Conservation (phyloP, 2,329 filamentous ascomycete genomes). For the Nemania sp. region DNA sequence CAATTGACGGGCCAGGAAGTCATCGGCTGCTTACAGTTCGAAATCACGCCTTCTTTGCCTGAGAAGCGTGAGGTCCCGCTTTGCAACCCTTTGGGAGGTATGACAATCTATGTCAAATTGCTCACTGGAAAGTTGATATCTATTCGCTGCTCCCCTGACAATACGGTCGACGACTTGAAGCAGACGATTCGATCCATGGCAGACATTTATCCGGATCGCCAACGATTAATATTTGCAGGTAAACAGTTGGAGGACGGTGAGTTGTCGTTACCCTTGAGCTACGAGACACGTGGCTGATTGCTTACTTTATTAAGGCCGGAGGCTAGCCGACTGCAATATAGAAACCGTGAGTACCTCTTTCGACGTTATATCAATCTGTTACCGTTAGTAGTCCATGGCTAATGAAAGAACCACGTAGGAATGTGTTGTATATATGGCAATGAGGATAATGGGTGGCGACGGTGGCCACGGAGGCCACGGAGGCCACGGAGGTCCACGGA, state of each 20-base stretch:
- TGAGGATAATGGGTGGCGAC: too few species aligned
- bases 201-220: neutral
- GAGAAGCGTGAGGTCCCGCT: neutral
- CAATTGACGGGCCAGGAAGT: constrained; percentile 59
- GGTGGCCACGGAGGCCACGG: too few species aligned
- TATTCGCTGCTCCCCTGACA: neutral
- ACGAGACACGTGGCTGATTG: neutral
- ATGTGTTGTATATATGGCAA: neutral
- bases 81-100: neutral
- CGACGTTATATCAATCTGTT: too few species aligned
- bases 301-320: neutral
- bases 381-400: too few species aligned
- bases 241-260: constrained; percentile 1
- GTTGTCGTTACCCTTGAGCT: neutral
- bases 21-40: constrained; percentile 58
- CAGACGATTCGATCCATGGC: neutral
- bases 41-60: constrained; percentile 53
- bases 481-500: too few species aligned
- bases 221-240: neutral
- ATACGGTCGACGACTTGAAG: neutral
- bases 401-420: neutral
- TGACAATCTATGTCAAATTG: neutral
- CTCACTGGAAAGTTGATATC: neutral
- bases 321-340: neutral
- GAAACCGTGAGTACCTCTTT: neutral